phyloP scores from a whole-genome alignment of 2,329 filamentous ascomycete species.

The Periconia sp. region DNA sequence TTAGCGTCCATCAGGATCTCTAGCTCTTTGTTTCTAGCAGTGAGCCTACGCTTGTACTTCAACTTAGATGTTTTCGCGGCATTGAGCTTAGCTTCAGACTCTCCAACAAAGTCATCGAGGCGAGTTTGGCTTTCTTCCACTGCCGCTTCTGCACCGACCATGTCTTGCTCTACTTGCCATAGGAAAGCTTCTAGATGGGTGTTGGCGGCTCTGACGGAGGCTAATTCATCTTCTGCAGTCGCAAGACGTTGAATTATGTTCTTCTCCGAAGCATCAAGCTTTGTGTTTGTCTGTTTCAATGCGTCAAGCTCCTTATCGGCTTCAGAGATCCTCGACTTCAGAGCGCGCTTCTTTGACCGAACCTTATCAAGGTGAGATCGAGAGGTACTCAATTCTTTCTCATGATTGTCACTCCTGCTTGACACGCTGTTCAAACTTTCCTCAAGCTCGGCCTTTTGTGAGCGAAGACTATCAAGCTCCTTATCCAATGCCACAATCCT shows the following conservation, averaged over 20 bases:
- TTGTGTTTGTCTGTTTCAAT: slow-evolving; percentile 31
- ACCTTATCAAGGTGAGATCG: slow-evolving; percentile 29
- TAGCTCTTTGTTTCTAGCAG: slow-evolving; percentile 35
- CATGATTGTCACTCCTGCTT: slow-evolving; percentile 16
- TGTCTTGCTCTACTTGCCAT: slow-evolving; percentile 36
- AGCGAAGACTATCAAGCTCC: slow-evolving; percentile 9
- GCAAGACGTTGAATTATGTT: slow-evolving; percentile 32
- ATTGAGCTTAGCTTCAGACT: slow-evolving; percentile 37
- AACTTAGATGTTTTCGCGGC: slow-evolving; percentile 31
- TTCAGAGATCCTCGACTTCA: slow-evolving; percentile 26
- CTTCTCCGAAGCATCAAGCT: slow-evolving; percentile 37
- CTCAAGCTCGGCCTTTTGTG: slow-evolving; percentile 6
- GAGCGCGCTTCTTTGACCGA: slow-evolving; percentile 23
- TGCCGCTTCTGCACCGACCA: slow-evolving; percentile 35
- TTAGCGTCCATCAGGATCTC: slow-evolving; percentile 36
- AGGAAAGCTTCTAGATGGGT: slow-evolving; percentile 39
- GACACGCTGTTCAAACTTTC: slow-evolving; percentile 7
- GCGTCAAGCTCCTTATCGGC: slow-evolving; percentile 34
- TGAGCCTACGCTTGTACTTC: slow-evolving; percentile 39
- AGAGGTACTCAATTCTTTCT: slow-evolving; percentile 24
- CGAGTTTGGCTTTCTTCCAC: slow-evolving; percentile 38
- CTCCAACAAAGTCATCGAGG: slow-evolving; percentile 31
- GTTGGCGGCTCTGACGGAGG: slow-evolving; percentile 35
- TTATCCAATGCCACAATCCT: slow-evolving; percentile 8
- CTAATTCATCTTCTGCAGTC: slow-evolving; percentile 39